phyloP scores from a whole-genome alignment of 1,284 basidiomycete genomes.

The Macrocystidia cucumis region DNA sequence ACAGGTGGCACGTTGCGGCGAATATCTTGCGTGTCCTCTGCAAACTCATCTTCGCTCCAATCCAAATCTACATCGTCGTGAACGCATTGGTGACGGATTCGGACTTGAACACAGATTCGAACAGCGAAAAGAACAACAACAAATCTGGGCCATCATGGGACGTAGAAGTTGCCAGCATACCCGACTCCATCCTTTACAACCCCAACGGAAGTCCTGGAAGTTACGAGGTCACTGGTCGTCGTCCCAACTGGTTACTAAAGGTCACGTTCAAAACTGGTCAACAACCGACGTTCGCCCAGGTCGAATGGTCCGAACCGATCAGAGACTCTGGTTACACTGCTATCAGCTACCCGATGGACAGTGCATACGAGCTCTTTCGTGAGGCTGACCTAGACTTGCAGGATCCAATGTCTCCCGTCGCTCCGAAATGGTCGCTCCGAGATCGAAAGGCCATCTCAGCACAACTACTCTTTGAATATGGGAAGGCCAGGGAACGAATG shows the following conservation, averaged over 20 bases:
- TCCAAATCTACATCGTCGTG: not conserved
- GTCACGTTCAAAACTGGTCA: not conserved
- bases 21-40: constrained; percentile 1
- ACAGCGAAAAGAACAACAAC: too few species aligned
- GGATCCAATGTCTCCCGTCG: constrained; percentile 1
- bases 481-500: too few species aligned
- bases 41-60: too few species aligned
- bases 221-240: not conserved
- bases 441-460: constrained; percentile 6
- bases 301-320: constrained; percentile 5
- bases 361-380: constrained; percentile 8
- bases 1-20: constrained; percentile 5
- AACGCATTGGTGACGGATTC: not conserved
- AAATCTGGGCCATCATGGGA: too few species aligned
- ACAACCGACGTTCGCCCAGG: not conserved
- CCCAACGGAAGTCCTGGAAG: not conserved
- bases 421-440: not conserved
- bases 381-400: not conserved
- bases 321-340: constrained; percentile 10
- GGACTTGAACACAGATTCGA: too few species aligned
- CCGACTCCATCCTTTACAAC: not conserved
- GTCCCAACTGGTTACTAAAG: constrained; percentile 1
- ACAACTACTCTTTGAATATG: constrained; percentile 8
- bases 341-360: constrained; percentile 12
- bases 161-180: not conserved